Conservation (phyloP, 1,139 yeast species). For the Debaryomycetaceae sp. region DNA sequence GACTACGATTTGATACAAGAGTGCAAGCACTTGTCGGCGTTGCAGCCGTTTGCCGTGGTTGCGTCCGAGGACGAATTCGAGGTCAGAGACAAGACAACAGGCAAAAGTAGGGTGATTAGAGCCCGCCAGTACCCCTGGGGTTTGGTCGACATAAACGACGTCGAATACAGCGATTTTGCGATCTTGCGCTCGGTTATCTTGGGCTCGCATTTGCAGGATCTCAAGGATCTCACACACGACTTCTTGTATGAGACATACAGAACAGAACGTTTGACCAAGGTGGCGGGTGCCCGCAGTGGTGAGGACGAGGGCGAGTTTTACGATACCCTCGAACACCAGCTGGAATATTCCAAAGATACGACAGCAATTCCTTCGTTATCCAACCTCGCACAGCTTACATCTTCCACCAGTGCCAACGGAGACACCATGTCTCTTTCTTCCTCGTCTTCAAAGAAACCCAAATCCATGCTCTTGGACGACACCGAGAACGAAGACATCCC, state of each 20-base stretch:
- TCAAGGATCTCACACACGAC: conserved; percentile 91
- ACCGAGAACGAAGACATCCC: conserved; percentile 18
- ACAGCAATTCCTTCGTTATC: conserved; percentile 58
- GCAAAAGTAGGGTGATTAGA: conserved; percentile 52
- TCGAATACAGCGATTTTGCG: conserved; percentile 80
- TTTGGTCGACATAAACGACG: conserved; percentile 74
- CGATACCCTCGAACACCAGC: conserved; percentile 26
- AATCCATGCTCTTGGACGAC: conserved; percentile 38
- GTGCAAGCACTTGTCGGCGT: conserved; percentile 67
- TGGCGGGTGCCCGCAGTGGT: conserved; percentile 35
- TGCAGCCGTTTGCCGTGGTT: conserved; percentile 86
- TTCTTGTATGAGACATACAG: conserved; percentile 88
- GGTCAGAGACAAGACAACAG: conserved; percentile 50
- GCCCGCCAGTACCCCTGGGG: conserved; percentile 98
- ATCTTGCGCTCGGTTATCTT: conserved; percentile 76
- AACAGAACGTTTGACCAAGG: conserved; percentile 70
- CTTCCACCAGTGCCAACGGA: conserved; percentile 9
- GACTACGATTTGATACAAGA: conserved; percentile 79
- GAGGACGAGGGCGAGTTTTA: conserved; percentile 26
- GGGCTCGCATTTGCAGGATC: conserved; percentile 90
- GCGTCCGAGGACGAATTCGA: conserved; percentile 62
- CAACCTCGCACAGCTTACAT: conserved; percentile 58
- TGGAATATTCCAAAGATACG: conserved; percentile 5
- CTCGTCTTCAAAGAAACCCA: conserved; percentile 21
- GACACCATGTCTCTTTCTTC: conserved; percentile 23